Base-by-base conservation (phyloP, 169 alveolate species). In the Plasmodium billcollinsi region DNA sequence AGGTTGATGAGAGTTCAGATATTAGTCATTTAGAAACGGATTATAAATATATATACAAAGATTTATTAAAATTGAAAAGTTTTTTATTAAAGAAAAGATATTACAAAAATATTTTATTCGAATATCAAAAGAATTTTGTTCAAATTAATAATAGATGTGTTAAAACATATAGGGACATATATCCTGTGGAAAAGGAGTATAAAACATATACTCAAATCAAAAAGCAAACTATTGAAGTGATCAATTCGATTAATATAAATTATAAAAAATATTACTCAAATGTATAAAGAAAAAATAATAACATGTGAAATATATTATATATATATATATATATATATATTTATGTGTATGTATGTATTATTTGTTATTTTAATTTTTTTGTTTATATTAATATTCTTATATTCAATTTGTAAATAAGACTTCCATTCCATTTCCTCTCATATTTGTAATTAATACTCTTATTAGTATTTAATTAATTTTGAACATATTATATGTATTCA, bases 131-230 rank as follows among this genome's bases (percentile, higher is more conserved):
- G 43, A 45, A 61, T 56, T 85, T 85, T 56, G 80, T 85, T 58
- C 88, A 85, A 45, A 61, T 47, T 11, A 85, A 85, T 65, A 85
- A 85, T 24, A 85, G 92, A 65, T 85, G 74, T 43, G 92, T 85
- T 20, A 85, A 71, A 71, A 85, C 92, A 15, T 85, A 85, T 63
- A 85, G 70, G 58, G 92, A 85, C 29, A 85, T 85, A 70, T 85
- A 85, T 21, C 92, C 92, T 15, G 92, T 85, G 15, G 92, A 85
- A 50, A 85, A 85, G 54, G 88, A 85, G 33, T 85, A 85, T 85
- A 85, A 66, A 59, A 26, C 72, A 21, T 85, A 85, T 66, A 85
- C 92, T 24, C 88, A 85, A 85, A 85, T 85, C 45, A 85, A 85
- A 52, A 85, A 85, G 59, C 88, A 85, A 39, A 85, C 88, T 1